Base-by-base conservation (phyloP, 1,284 basidiomycete species). In the Chiua sp. region DNA sequence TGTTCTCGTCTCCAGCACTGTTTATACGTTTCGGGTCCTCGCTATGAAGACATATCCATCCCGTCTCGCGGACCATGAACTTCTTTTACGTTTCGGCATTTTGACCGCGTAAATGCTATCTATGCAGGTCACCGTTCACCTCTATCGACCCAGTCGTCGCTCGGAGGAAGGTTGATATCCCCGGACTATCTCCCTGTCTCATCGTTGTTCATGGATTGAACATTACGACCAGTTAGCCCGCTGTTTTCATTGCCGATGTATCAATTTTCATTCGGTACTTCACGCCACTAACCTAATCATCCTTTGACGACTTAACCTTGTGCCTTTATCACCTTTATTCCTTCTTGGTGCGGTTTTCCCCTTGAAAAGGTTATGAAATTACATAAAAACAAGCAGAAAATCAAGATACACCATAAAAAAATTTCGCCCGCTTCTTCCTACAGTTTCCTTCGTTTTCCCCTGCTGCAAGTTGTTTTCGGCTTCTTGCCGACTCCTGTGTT, bases 41-140 rank as follows among this genome's bases (percentile, higher is more conserved):
- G 64, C 66, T 71, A 77, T 75, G 72, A 79, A 77, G 84, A 85
- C 84, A 82, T 86, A 85, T 86, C 81, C 84, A 84, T 85, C 82
- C 83, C 79, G 84, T 86, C 83, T 76, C 61, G 65, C 64, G 72
- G 75, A 71, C 69, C 70, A 63, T 68, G 52, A 62, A 64, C 64
- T 65, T 65, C 62, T 60, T 64, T 68, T 68, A 65, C 71, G 66
- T 69, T 69, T 72, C 70, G 67, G 72, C 69, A 73, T 74, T 63
- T 75, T 63, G 63, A 57, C 64, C 65, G 62, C 72, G 72, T 75
- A 71, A 74, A 65, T 56, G 30, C 52, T 74, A 75, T 75, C 71
- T 75, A 74, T 76, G 73, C 69, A 47, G 60, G 58, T 68, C 65
- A 54, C 55, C 52, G 62, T 54, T 62, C 60, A 23, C 61, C 59